Evolutionary conservation across 805 yeast species (phyloP), one percentile per base, ranked within the genome.

Genomic region (Maudiozyma turicensis): DNA sequence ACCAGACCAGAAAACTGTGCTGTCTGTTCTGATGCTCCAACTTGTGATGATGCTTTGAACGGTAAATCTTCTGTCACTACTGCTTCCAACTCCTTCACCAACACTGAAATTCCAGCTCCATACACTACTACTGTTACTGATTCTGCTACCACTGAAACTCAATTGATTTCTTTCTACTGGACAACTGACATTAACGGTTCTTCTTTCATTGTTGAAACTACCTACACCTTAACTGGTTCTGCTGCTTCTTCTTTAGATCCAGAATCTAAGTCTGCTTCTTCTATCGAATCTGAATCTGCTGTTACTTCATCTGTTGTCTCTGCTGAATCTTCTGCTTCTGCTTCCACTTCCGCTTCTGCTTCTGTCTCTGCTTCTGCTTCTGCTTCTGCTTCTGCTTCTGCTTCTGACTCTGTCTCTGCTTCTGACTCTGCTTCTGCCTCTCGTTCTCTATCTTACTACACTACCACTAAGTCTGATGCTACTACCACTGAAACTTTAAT

Each of bases 101-200:
- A 34, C 26, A 37, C 46, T 8, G 33, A 13, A 5, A 6, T 41
- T 8, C 48, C 48, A 41, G 15, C 42, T 14, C 45, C 48, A 46
- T 46, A 46, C 43, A 43, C 49, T 30, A 47, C 49, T 20, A 43
- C 49, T 47, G 20, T 37, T 31, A 37, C 43, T 35, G 40, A 29
- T 5, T 13, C 9, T n/a, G 20, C 11, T 26, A 13, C 38, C 11
- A 43, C 49, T 14, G 38, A 14, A 20, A 40, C 46, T 31, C 46
- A 43, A 26, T 13, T 43, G 5, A n/a, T 47, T 8, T 47, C 49
- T 30, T 46, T 46, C 40, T 41, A 34, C 44, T 14, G 32, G 26
- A 46, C 48, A 10, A 46, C 45, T 20, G 44, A 46, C 15, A n/a
- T 35, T n/a, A 41, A 41, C 15, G 31, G 41, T 34, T 13, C 38